Evolutionary conservation across 2,329 filamentous ascomycete species (phyloP).

Genomic region (Setomelanomma holmii): DNA sequence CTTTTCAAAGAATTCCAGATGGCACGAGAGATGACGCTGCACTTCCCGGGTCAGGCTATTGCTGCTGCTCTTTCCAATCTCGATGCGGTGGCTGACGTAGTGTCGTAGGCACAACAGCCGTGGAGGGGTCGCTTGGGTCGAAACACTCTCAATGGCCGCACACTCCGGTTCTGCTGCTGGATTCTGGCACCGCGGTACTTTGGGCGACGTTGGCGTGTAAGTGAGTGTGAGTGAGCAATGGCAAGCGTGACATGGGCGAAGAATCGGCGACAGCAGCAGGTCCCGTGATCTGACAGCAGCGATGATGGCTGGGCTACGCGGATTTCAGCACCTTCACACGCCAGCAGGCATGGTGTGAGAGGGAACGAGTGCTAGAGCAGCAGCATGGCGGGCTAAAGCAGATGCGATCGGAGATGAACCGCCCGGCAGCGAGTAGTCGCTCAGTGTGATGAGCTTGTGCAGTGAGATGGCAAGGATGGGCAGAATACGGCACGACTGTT

Average conservation of each 20-base stretch:
- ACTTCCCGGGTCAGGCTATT: slow-evolving; percentile 6
- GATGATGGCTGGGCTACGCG: slow-evolving; percentile 18
- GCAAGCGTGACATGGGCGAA: slow-evolving; percentile 33
- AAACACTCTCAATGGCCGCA: slow-evolving; percentile 14
- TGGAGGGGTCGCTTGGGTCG: slow-evolving; percentile 16
- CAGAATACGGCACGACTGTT: slow-evolving; percentile 26
- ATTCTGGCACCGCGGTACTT: slow-evolving; percentile 11
- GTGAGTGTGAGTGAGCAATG: slow-evolving; percentile 16
- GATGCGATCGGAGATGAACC: slow-evolving; percentile 51
- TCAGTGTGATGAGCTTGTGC: slow-evolving; percentile 31
- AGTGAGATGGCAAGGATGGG: slow-evolving; percentile 19
- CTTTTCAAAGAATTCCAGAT: not conserved
- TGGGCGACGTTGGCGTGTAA: slow-evolving; percentile 17
- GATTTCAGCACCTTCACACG: slow-evolving; percentile 28
- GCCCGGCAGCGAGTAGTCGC: slow-evolving; percentile 35
- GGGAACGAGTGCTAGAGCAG: slow-evolving; percentile 27
- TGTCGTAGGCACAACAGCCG: slow-evolving; percentile 27
- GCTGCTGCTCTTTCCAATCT: slow-evolving; percentile 17
- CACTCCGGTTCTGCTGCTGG: slow-evolving; percentile 23
- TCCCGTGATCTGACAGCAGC: slow-evolving; percentile 40
- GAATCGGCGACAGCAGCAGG: slow-evolving; percentile 22
- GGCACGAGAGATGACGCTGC: not conserved
- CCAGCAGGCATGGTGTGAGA: slow-evolving; percentile 34
- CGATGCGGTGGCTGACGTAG: slow-evolving; percentile 34
- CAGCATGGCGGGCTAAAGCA: slow-evolving; percentile 27